Base-by-base conservation (phyloP, 371 early-diverging fungal genomes). In the Synchytrium microbalum region DNA sequence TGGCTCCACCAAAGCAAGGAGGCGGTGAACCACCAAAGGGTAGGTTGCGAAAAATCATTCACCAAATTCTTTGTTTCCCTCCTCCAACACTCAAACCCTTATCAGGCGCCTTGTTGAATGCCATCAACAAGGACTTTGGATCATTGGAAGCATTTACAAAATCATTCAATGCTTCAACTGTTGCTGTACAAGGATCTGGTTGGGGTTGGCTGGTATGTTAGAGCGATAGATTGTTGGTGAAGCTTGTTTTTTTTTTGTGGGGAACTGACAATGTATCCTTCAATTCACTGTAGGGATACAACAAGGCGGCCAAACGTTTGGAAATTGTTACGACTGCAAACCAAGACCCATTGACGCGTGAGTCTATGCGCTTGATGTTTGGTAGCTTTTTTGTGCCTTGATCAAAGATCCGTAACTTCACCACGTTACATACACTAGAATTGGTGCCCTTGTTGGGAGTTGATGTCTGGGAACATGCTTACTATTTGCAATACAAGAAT, bases 391-490 rank as follows among this genome's bases (percentile, higher is more conserved):
- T n/a, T n/a, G n/a, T n/a, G n/a, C n/a, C n/a, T 38, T 38, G 5
- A 38, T 38, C 19, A 5, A 38, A 5, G 19, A 38, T 38, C 19
- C 46, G 5, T 38, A 19, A 38, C 46, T 38, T 38, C 46, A 19
- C 46, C 46, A 5, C 46, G 10, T 19, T 38, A 19, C 5, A 10
- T 38, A 38, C 46, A 19, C 46, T 38, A 62, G 88, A 80, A 19
- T 74, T 83, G 60, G 79, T 89, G 54, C 97, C 98, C 53, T 75
- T 99, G 52, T 81, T 99, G 60, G 95, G 94, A 51, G 76, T 95
- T 66, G 99, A 99, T 81, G 96, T 95, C 13, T 98, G 98, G 99
- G 98, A 96, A 79, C 99, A 98, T 69, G 92, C 98, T 30, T 99
- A 96, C 81, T 98, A 98, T 73, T 79, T 98, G 66, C 92, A 97